Evolutionary conservation across 768 basidiomycete genomes (phyloP), one percentile per base, ranked within the genome.

Genomic region (Naganishia vishniacii): DNA sequence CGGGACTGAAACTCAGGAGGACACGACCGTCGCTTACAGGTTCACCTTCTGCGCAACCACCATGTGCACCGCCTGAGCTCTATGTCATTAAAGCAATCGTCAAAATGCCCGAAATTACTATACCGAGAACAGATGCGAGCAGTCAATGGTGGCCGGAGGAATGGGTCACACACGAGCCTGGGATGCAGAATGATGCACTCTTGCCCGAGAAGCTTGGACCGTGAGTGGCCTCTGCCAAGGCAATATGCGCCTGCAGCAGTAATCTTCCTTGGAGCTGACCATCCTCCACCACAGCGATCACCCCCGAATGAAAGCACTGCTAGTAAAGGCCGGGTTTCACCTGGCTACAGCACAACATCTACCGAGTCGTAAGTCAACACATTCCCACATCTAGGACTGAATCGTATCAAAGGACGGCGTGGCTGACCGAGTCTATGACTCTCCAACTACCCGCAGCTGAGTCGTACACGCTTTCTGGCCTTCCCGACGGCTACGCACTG

Each of bases 201-300:
- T 25, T 25, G 11, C 53, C 53, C 12, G 53, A 56, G 37, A 56
- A 41, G 37, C n/a, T 56, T 41, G 53, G 53, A 56, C 53, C 32
- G 53, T 56, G 53, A 56, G 53, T 56, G 18, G 5, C 32, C 6
- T n/a, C 51, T 32, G 28, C 18, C 16, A 51, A 32, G 18, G 49
- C 49, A 9, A 9, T 18, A 18, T 15, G 15, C 49, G 12, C 20
- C 18, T 20, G 12, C 49, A 32, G 12, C n/a, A n/a, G 20, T n/a
- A 32, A 29, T 31, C 15, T n/a, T 51, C 3, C 28, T 31, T n/a
- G n/a, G 20, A 40, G 23, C n/a, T 44, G n/a, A 6, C 5, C n/a
- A 15, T 44, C 18, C 11, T 11, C n/a, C 13, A 12, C 42, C 6
- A 44, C 23, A 56, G 53, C 11, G 53, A 56, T 25, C 53, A 56